A percentile compares a stretch with the other conserved stretches of the same genome.
phyloP scores from a whole-genome alignment of 1,284 basidiomycete genomes.

The Cutaneotrichosporon daszewskae region DNA sequence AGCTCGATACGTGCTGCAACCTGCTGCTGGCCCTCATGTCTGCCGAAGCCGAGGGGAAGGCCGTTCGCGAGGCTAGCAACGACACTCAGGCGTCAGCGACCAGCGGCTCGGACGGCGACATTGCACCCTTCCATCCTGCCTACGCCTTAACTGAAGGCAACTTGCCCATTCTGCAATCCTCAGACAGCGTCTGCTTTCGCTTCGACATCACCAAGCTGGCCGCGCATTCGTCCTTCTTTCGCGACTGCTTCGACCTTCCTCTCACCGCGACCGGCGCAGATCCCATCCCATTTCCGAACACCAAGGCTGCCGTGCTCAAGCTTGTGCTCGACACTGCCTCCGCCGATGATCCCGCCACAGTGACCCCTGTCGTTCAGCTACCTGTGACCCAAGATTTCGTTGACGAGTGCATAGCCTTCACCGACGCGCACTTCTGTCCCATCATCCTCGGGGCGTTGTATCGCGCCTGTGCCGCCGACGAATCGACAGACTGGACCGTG shows the following conservation, averaged over 20 bases:
- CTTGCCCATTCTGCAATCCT: conserved; percentile 2
- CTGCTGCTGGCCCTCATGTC: no score
- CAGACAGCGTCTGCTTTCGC: conserved; percentile 3
- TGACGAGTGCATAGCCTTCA: not conserved
- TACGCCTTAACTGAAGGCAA: not conserved
- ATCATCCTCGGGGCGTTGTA: no score
- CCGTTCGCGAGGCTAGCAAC: no score
- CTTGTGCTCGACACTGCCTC: not conserved
- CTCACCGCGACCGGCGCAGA: not conserved
- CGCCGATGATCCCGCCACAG: not conserved
- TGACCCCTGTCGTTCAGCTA: not conserved
- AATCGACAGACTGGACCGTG: no score
- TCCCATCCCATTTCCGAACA: no score
- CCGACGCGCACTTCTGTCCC: not conserved
- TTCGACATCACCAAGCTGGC: not conserved
- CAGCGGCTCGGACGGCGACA: no score
- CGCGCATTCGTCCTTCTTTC: conserved; percentile 5
- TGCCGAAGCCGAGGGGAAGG: no score
- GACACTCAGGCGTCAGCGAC: no score
- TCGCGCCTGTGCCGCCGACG: no score
- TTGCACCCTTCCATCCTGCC: not conserved
- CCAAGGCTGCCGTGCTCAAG: no score
- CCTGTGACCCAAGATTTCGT: not conserved
- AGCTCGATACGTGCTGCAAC: no score
- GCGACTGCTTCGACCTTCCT: not conserved